Percentiles rank a stretch among this genome's conserved stretches.
phyloP scores from a whole-genome alignment of 768 basidiomycete species.

The Coprinopsis strossmayeri region DNA sequence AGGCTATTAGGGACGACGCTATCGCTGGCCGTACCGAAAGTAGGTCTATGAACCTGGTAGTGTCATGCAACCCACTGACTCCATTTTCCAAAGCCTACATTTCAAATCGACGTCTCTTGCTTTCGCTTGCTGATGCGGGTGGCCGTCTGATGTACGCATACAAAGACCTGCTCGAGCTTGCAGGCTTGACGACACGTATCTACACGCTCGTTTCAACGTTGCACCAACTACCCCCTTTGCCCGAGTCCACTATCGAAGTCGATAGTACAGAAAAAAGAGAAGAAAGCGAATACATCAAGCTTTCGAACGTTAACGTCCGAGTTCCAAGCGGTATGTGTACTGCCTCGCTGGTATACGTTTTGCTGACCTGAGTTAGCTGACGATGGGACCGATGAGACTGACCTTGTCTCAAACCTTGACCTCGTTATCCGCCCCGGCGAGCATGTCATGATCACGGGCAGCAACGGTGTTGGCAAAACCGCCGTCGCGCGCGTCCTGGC shows the following conservation, averaged over 20 bases:
- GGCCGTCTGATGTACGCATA: conserved; percentile 95
- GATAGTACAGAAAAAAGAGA: conserved; percentile 18
- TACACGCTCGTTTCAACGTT: conserved; percentile 85
- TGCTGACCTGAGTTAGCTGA: conserved; percentile 9
- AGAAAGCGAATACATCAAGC: conserved; percentile 43
- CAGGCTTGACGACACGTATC: conserved; percentile 85
- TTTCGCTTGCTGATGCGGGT: conserved; percentile 95
- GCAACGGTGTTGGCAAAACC: conserved; percentile 90
- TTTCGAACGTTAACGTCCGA: conserved; percentile 66
- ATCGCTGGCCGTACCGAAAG: conserved; percentile 44
- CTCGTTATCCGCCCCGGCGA: conserved; percentile 63
- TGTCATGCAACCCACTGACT: not conserved
- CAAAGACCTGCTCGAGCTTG: conserved; percentile 92
- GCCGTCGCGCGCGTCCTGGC: conserved; percentile 85
- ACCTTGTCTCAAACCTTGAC: conserved; percentile 66
- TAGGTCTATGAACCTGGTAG: conserved; percentile 18
- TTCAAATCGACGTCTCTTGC: conserved; percentile 82
- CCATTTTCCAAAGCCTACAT: conserved; percentile 55
- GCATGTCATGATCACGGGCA: conserved; percentile 90
- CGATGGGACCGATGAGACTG: conserved; percentile 22
- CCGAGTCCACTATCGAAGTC: conserved; percentile 26
- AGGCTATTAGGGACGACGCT: conserved; percentile 25
- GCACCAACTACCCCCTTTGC: conserved; percentile 59
- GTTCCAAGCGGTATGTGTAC: conserved; percentile 35
- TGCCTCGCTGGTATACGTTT: not conserved